Base-by-base conservation (phyloP, 192 early-diverging fungal genomes). In the Coemansia javaensis region DNA sequence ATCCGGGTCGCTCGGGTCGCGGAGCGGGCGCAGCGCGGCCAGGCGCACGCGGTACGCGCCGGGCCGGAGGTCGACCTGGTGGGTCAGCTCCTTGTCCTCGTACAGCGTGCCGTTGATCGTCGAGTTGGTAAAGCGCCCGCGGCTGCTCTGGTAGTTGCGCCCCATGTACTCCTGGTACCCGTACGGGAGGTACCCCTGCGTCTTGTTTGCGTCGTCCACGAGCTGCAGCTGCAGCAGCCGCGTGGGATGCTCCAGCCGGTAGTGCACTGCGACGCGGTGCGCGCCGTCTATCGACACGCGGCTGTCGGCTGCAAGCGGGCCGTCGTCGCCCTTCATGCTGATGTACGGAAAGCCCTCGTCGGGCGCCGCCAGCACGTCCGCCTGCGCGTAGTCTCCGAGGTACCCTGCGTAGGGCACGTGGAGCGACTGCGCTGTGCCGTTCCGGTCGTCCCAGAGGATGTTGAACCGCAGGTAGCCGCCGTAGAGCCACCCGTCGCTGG, bases 101-200 rank as follows among this genome's bases (percentile, higher is more conserved):
- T 60, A 75, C 22, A 75, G 40, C 13, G 72, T 75, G 10, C 72
- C 72, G 36, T 75, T 75, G 30, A 75, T 51, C 0, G 72, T 68
- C 13, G 72, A 59, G 59, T 66, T 74, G 32, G 70, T 66, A 36
- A 52, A 66, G 32, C 54, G 70, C n/a, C 44, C 46, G 16, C 63
- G 58, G 22, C 36, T 20, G 42, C 58, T 48, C 43, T 68, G 64
- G 46, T 75, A 75, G 49, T 75, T 75, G 10, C 72, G 65, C 5
- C 72, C 72, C 31, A 75, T 16, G 47, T 75, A 75, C 34, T 75
- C 66, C 33, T 59, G 30, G 34, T 59, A 75, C 0, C 72, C 72
- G 24, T 64, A 50, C 2, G 72, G 66, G 14, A 75, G 47, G 33
- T 62, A 75, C 9, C 72, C 72, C 21, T 53, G 50, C 13, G 72